Percentiles rank a stretch among this genome's conserved stretches.
These are phyloP conservation scores for Aspergillus carbonarius DNA, from an alignment of 2,329 filamentous ascomycete genomes.

Conservation along the genomic window DNA sequence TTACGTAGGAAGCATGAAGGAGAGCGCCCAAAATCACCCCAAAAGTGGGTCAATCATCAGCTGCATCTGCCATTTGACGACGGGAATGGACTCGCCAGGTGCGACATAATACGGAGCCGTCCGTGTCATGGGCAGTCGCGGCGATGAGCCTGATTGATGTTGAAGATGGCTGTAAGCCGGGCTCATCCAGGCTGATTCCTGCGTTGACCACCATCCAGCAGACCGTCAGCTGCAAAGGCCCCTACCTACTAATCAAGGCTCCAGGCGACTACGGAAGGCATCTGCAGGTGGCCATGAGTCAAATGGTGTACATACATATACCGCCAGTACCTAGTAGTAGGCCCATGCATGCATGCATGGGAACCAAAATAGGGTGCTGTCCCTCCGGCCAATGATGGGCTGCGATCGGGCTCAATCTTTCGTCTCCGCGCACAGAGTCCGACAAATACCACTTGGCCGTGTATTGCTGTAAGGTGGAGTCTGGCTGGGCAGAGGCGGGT, in stretches of 20 bases:
- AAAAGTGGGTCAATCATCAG: neutral
- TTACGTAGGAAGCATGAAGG: conserved; percentile 1
- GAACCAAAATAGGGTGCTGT: conserved; percentile 12
- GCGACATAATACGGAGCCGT: neutral
- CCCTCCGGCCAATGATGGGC: conserved; percentile 1
- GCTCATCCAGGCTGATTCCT: neutral
- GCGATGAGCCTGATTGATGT: neutral
- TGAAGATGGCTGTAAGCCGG: neutral
- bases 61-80: neutral
- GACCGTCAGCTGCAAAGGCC: neutral
- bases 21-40: neutral
- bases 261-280: neutral
- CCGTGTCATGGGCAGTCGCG: neutral
- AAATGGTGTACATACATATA: conserved; percentile 16
- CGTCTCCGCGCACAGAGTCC: neutral
- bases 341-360: conserved; percentile 15
- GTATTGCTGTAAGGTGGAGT: neutral
- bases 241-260: neutral
- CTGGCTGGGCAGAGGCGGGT: neutral
- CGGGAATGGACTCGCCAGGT: neutral
- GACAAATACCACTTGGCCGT: neutral
- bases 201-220: neutral
- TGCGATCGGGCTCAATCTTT: neutral
- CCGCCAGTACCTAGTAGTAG: neutral
- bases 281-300: conserved; percentile 20